phyloP scores from a whole-genome alignment of 1,284 basidiomycete genomes.

The Cryptococcus sp. region DNA sequence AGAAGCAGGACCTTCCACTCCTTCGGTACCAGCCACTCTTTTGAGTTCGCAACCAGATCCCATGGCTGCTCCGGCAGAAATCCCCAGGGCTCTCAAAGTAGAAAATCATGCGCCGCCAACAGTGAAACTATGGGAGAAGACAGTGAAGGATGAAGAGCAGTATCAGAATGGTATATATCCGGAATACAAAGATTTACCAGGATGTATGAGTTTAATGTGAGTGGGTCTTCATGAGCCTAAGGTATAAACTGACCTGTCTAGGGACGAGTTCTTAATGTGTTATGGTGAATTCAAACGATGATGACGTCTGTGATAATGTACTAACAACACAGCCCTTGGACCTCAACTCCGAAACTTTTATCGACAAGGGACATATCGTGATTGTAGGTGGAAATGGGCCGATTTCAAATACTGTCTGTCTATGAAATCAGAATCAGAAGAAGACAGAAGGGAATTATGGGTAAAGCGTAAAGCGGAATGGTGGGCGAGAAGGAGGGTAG shows the following conservation, averaged over 20 bases:
- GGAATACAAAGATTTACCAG: slow-evolving; percentile 69
- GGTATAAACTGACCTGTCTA: slow-evolving; percentile 11
- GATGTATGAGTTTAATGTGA: slow-evolving; percentile 66
- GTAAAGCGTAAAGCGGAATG: slow-evolving; percentile 79
- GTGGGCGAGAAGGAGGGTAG: slow-evolving; percentile 74
- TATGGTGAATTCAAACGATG: slow-evolving; percentile 53
- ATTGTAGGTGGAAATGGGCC: slow-evolving; percentile 74
- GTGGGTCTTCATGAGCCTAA: slow-evolving; percentile 7
- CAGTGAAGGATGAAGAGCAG: slow-evolving; percentile 39
- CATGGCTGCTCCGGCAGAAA: neutral
- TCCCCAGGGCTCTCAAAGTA: too few relatives aligned
- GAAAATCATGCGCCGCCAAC: slow-evolving; percentile 8
- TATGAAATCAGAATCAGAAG: slow-evolving; percentile 69
- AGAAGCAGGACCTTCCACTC: neutral
- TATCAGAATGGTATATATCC: slow-evolving; percentile 54
- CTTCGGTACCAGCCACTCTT: neutral
- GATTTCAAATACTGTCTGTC: slow-evolving; percentile 96
- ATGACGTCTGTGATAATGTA: neutral
- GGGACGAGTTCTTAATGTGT: slow-evolving; percentile 71
- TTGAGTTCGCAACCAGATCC: neutral
- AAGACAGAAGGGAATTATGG: slow-evolving; percentile 75
- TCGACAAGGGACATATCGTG: slow-evolving; percentile 71
- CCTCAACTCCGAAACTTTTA: slow-evolving; percentile 82
- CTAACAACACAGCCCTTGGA: slow-evolving; percentile 58
- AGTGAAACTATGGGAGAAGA: slow-evolving; percentile 27